A percentile compares a stretch with the other conserved stretches of the same genome.
Conservation (phyloP, 129 eudicot species). For the Dittrichia graveolens region DNA sequence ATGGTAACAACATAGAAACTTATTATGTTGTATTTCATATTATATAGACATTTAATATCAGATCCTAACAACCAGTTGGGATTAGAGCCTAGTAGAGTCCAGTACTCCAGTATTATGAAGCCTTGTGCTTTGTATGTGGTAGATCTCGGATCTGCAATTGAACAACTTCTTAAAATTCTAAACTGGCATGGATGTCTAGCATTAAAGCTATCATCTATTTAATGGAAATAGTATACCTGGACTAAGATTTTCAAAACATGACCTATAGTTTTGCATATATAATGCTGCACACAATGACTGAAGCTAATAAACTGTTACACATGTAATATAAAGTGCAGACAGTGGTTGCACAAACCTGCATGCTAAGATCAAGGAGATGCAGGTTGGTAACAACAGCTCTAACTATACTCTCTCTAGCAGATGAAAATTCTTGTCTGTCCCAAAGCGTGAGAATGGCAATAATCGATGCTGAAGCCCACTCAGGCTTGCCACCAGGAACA, state of each 20-base stretch:
- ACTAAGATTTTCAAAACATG: constrained; percentile 7
- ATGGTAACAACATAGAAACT: constrained; percentile 10
- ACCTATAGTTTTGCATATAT: constrained; percentile 21
- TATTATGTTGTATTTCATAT: neutral
- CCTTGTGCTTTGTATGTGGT: neutral
- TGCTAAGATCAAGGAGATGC: constrained; percentile 92
- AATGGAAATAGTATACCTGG: constrained; percentile 6
- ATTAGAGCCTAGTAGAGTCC: neutral
- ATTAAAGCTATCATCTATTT: constrained; percentile 12
- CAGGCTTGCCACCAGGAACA: constrained; percentile 99
- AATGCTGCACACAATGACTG: constrained; percentile 8
- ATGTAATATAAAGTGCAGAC: constrained; percentile 26
- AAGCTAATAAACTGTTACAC: constrained; percentile 5
- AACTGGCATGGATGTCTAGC: constrained; percentile 6
- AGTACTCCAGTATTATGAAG: constrained; percentile 13
- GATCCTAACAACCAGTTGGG: neutral
- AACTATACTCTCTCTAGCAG: constrained; percentile 97
- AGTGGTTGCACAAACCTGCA: constrained; percentile 74
- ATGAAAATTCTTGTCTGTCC: constrained; percentile 95
- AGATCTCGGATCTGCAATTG: constrained; percentile 10
- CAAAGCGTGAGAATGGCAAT: constrained; percentile 94
- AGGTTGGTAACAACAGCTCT: constrained; percentile 90
- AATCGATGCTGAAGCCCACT: constrained; percentile 92
- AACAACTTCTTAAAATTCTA: neutral
- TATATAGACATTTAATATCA: neutral